Evolutionary conservation across 1,284 basidiomycete genomes (phyloP), one percentile per base, ranked within the genome.

Genomic region (Apiotrichum porosum): DNA sequence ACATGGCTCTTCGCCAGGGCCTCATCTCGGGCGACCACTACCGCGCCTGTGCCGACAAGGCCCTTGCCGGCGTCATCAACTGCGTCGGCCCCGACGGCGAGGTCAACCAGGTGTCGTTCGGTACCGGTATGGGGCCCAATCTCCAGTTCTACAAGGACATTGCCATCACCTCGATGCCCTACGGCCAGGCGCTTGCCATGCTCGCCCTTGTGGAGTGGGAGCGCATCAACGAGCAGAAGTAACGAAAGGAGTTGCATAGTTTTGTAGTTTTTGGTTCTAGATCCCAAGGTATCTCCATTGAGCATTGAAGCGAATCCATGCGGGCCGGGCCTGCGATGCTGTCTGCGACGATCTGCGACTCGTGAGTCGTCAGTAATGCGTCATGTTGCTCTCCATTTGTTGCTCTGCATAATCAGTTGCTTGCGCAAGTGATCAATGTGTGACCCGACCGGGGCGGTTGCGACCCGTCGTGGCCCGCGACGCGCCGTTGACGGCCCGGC

Each of bases 81-180:
- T 78, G 80, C 55, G 80, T 83, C 40, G 76, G 77, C 28, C 72
- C 76, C 6, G 69, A 74, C 37, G 81, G 81, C 30, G 78, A 83
- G 65, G 65, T 83, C 57, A 62, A 72, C 63, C 73, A 80, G 56
- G 78, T 80, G 41, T 80, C 79, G 4, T 82, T 82, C 57, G 81
- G 81, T 10, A 81, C 80, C 6, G 80, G 79, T 14, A 79, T 83
- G 42, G 81, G 81, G 46, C 68, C 77, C 48, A 68, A 79, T 52
- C 61, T 79, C 30, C 78, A 82, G 48, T 79, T 76, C 44, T 82
- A 82, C 66, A 80, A 77, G 62, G 71, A 77, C 41, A 77, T 82
- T 41, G 74, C 76, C 17, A 69, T 82, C 60, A 84, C 81, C 9
- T 78, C 78, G 42, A 83, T 83, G 81, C 81, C 81, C 3, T 83